A percentile compares a stretch with the other conserved stretches of the same genome.
phyloP scores from a whole-genome alignment of 176 grass and related monocot species.

The Bromus sterilis region DNA sequence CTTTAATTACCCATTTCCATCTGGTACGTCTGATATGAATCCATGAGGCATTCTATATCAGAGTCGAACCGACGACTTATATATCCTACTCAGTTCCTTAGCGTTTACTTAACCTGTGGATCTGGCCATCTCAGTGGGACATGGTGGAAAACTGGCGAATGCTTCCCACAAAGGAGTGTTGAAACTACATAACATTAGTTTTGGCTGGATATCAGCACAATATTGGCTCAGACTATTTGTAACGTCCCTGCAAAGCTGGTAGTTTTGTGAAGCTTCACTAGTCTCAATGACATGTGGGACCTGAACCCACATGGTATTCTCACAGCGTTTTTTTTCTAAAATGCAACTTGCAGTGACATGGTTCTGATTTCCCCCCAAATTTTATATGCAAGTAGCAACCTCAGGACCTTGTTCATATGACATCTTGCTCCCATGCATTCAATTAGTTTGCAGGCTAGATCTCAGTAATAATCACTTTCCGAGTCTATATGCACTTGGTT shows the following conservation, averaged over 20 bases:
- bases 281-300: not conserved
- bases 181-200: not conserved
- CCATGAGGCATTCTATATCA: not conserved
- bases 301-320: not conserved
- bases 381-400: not conserved
- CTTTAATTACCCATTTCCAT: not conserved
- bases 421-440: slow-evolving; percentile 5
- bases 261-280: not conserved
- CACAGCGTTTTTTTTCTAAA: not conserved
- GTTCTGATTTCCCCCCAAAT: not conserved
- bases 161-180: not conserved
- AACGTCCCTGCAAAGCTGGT: not conserved
- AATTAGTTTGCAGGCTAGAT: not conserved
- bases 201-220: not conserved
- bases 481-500: not conserved
- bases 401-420: not conserved
- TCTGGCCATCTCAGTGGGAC: not conserved
- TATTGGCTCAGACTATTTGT: not conserved
- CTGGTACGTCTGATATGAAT: not conserved
- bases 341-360: not conserved
- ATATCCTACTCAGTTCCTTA: not conserved
- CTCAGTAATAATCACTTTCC: not conserved
- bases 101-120: not conserved
- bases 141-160: not conserved
- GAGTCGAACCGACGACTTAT: not conserved